Evolutionary conservation across 2,329 filamentous ascomycete genomes (phyloP).

Genomic region (Calonectria leucothoes): DNA sequence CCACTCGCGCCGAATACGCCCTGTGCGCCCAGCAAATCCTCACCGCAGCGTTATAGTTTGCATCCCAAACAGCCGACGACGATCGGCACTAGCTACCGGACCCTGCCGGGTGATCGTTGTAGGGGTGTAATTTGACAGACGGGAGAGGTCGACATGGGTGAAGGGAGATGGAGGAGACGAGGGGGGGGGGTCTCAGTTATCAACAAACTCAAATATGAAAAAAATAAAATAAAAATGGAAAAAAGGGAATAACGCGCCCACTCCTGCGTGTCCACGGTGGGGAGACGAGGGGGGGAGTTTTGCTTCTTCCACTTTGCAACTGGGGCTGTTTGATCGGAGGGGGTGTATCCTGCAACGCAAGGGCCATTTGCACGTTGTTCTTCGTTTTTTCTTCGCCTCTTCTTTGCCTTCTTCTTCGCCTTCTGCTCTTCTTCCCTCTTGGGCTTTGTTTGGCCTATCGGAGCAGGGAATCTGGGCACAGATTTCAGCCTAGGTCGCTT

Average conservation of each 20-base stretch:
- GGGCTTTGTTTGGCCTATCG: neutral
- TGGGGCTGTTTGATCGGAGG: neutral
- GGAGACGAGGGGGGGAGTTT: neutral
- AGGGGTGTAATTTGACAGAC: conserved; percentile 8
- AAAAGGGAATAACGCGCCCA: neutral
- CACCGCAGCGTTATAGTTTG: conserved; percentile 7
- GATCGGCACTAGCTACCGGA: conserved; percentile 9
- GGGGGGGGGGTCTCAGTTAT: neutral
- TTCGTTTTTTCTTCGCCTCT: neutral
- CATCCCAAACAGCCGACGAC: neutral
- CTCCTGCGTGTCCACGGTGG: neutral
- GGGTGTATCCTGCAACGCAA: neutral
- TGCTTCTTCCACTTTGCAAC: neutral
- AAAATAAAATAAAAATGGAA: neutral
- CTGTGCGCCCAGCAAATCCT: neutral
- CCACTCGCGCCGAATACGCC: neutral
- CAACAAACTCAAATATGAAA: neutral
- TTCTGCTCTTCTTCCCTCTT: neutral
- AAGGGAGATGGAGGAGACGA: neutral
- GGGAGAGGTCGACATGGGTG: neutral
- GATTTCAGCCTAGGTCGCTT: neutral
- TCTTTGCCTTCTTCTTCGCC: neutral
- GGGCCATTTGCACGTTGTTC: neutral
- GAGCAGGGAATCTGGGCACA: neutral
- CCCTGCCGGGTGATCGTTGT: conserved; percentile 7